Base-by-base conservation (phyloP, 306 rosid species). In the Malus asiatica region DNA sequence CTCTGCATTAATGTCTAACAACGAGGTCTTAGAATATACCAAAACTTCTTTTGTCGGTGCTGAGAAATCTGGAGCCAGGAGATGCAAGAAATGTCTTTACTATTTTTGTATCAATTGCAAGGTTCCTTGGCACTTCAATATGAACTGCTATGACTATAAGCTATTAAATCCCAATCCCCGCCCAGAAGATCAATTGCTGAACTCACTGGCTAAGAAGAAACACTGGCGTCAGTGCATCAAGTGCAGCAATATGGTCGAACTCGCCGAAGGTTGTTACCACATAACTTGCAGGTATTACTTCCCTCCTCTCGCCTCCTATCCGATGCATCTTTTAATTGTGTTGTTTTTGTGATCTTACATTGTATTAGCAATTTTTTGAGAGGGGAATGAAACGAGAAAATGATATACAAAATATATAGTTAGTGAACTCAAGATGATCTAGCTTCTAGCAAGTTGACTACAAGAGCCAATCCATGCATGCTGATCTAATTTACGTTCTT, bases 191-290 rank as follows among this genome's bases (percentile, higher is more conserved):
- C 62, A 80, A 71, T 86, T 84, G 82, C 85, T 93, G 74, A 86
- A 89, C 79, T 87, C 71, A 73, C 81, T 93, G 77, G 96, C 94
- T 30, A 72, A 80, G 53, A 72, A 32, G 68, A 85, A 83, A 72
- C 84, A 69, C 30, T 93, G 98, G 98, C 88, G 88, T n/a, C 93
- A 89, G 80, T 93, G 98, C 25, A 72, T 83, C 30, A 93, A 86
- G 83, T 93, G 96, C 77, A 86, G 66, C 81, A 88, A 87, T 80
- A 85, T 93, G 96, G 87, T 90, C 73, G 98, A 93, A 81, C 96
- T 90, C 42, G 80, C 90, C 6, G 96, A 90, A 84, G 98, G 98
- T 52, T 93, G 98, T 87, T 85, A 83, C 78, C 96, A 93, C 87
- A 93, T 90, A 85, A 93, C 96, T 75, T 90, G 98, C 96, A 89